Evolutionary conservation across 352 stramenopile species (phyloP).

Genomic region (Plasmopara muralis): DNA sequence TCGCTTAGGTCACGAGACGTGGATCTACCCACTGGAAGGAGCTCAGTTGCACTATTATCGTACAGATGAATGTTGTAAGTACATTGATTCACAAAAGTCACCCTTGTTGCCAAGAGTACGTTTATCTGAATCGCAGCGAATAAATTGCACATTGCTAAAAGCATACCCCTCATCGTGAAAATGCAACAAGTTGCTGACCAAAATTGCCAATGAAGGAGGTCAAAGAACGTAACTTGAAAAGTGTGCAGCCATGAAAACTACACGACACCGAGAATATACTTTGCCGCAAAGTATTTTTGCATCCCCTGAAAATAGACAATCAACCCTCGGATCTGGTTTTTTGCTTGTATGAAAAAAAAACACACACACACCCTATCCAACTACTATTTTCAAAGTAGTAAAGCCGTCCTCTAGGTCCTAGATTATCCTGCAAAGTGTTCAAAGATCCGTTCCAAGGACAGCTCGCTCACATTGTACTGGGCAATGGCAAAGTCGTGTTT

Average conservation of each 20-base stretch:
- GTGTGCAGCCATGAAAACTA: too few relatives aligned
- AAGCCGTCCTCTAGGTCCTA: neutral
- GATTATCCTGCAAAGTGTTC: conserved; percentile 81
- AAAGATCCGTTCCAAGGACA: conserved; percentile 91
- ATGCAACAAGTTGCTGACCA: neutral
- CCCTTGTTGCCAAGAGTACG: conserved; percentile 24
- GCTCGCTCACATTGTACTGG: conserved; percentile 89
- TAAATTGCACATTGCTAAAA: neutral
- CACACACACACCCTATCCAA: too few relatives aligned
- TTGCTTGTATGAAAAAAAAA: too few relatives aligned
- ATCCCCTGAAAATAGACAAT: too few relatives aligned
- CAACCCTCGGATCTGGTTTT: too few relatives aligned
- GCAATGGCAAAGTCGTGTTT: conserved; percentile 70
- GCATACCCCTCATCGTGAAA: neutral
- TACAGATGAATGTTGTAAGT: conserved; percentile 38
- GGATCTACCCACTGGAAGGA: conserved; percentile 18
- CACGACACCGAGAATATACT: too few relatives aligned
- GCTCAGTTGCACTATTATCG: conserved; percentile 36
- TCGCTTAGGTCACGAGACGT: conserved; percentile 26
- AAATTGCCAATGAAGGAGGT: neutral
- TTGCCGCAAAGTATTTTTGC: too few relatives aligned
- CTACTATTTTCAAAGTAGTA: too few relatives aligned
- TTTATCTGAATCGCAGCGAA: conserved; percentile 13
- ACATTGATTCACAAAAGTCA: conserved; percentile 41
- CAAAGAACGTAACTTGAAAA: too few relatives aligned